Evolutionary conservation across 768 basidiomycete genomes (phyloP).

Genomic region (Lactarius akahatsu): DNA sequence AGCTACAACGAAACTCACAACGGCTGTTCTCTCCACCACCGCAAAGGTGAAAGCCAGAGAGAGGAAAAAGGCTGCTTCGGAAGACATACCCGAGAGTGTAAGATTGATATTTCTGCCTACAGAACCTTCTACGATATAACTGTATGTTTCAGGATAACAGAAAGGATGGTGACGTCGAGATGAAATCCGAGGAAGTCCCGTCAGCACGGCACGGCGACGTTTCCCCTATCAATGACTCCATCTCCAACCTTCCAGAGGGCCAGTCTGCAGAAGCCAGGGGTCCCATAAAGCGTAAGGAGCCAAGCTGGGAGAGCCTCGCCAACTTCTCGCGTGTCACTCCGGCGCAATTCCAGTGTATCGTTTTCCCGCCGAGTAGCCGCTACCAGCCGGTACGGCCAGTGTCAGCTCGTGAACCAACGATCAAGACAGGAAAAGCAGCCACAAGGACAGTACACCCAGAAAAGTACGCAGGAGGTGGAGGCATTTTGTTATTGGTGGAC

Average conservation of each 20-base stretch:
- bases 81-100: conserved; percentile 82
- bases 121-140: conserved; percentile 35
- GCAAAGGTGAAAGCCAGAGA: conserved; percentile 96
- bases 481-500: conserved; percentile 83
- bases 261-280: conserved; percentile 40
- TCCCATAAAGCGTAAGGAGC: conserved; percentile 69
- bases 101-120: conserved; percentile 33
- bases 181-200: conserved; percentile 62
- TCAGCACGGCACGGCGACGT: conserved; percentile 53
- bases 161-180: conserved; percentile 69
- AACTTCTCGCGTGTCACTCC: conserved; percentile 95
- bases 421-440: conserved; percentile 33
- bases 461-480: conserved; percentile 76
- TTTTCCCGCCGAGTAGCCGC: conserved; percentile 74
- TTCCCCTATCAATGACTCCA: conserved; percentile 55
- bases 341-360: conserved; percentile 79
- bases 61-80: conserved; percentile 85
- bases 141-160: conserved; percentile 55
- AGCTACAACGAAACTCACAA: conserved; percentile 84
- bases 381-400: conserved; percentile 90
- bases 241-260: conserved; percentile 49
- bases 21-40: conserved; percentile 95
- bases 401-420: conserved; percentile 40
- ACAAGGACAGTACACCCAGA: conserved; percentile 44
- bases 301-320: conserved; percentile 66